Conservation (phyloP, 257 asterid genomes). For the Coffea eugenioides region DNA sequence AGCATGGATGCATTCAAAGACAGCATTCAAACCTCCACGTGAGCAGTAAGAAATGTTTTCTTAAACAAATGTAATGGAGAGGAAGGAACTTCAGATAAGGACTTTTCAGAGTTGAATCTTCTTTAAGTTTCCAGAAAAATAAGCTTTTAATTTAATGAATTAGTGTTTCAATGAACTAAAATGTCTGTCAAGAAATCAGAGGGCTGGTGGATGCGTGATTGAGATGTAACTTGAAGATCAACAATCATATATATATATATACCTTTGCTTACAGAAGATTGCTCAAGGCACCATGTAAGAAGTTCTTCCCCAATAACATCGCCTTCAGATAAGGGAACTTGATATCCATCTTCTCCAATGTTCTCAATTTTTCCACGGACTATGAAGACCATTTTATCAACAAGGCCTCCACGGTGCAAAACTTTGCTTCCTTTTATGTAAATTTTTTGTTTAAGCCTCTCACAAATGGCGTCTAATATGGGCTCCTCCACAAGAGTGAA, state of each 20-base stretch:
- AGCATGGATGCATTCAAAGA: too few species aligned
- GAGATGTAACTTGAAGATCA: background rate
- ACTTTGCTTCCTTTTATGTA: conserved; percentile 74
- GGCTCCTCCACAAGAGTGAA: conserved; percentile 80
- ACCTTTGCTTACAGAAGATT: conserved; percentile 83
- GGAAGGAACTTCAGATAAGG: too few species aligned
- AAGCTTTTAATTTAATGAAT: background rate
- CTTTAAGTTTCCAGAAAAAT: too few species aligned
- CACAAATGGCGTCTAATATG: conserved; percentile 79
- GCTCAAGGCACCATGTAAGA: conserved; percentile 93
- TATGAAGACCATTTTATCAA: conserved; percentile 87
- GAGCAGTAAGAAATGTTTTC: too few species aligned
- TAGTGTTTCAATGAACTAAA: background rate
- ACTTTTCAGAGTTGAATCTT: too few species aligned
- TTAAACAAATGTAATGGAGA: too few species aligned
- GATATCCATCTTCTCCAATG: conserved; percentile 60
- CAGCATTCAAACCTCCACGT: too few species aligned
- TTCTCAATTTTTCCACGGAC: conserved; percentile 89
- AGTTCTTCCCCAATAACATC: conserved; percentile 96
- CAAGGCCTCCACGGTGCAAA: conserved; percentile 56
- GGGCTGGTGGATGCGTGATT: background rate
- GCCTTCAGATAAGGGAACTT: conserved; percentile 65
- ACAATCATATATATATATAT: background rate
- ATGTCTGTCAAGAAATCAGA: background rate
- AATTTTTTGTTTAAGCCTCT: conserved; percentile 75